phyloP scores from a whole-genome alignment of 441 rosid species.

The Isatis lusitanica region DNA sequence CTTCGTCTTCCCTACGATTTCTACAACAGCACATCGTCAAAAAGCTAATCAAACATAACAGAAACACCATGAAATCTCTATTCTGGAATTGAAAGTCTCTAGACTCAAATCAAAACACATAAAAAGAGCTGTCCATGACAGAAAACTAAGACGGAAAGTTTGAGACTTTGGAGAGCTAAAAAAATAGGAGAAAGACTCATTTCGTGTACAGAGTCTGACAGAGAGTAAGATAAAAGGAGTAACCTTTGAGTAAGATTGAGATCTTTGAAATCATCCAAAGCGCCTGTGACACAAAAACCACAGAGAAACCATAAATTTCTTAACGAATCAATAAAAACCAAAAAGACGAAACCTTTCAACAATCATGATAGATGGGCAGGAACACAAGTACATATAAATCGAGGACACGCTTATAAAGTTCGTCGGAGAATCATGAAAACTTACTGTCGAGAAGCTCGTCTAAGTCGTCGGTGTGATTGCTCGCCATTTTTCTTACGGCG shows the following conservation, averaged over 20 bases:
- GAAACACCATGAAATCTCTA: not conserved
- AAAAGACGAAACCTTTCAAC: constrained; percentile 8
- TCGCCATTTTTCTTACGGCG: constrained; percentile 42
- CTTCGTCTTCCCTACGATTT: constrained; percentile 42
- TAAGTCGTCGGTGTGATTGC: constrained; percentile 65
- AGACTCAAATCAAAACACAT: not conserved
- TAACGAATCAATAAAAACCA: not conserved
- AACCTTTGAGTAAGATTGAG: constrained; percentile 72
- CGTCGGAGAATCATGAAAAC: constrained; percentile 11
- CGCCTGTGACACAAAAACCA: constrained; percentile 54
- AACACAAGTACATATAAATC: not conserved
- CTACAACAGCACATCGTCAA: constrained; percentile 33
- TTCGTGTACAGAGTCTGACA: too few species aligned
- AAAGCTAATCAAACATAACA: not conserved
- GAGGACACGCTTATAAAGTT: not conserved
- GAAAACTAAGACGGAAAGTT: not conserved
- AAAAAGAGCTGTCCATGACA: not conserved
- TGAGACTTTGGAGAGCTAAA: constrained; percentile 1
- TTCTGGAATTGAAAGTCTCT: not conserved
- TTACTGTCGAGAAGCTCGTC: constrained; percentile 93
- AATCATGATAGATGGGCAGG: not conserved
- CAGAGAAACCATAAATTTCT: constrained; percentile 3
- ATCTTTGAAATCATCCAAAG: constrained; percentile 89
- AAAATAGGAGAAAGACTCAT: not conserved
- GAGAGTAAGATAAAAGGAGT: not conserved